phyloP scores from a whole-genome alignment of 768 basidiomycete species.

The Naganishia randhawae region DNA sequence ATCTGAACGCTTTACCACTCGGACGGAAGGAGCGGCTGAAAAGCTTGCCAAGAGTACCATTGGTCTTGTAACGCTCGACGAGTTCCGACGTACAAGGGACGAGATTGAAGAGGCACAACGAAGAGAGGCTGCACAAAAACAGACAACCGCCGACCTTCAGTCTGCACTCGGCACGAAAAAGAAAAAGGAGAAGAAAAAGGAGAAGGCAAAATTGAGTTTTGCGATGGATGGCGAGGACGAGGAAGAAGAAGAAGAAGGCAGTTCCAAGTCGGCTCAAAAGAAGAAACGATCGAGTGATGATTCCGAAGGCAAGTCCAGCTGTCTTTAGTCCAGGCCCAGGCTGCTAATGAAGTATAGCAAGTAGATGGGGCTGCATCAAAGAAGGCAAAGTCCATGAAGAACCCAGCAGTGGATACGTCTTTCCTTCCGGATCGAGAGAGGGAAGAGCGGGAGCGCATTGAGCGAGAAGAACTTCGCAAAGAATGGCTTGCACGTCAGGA shows the following conservation, averaged over 20 bases:
- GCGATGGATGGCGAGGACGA: slow-evolving; percentile 76
- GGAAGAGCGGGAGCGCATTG: slow-evolving; percentile 82
- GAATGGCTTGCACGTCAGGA: slow-evolving; percentile 78
- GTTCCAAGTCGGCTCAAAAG: background rate
- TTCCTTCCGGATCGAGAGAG: slow-evolving; percentile 97
- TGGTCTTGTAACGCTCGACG: slow-evolving; percentile 83
- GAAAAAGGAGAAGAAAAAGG: slow-evolving; percentile 89
- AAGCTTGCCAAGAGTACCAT: slow-evolving; percentile 83
- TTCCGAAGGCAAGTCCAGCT: slow-evolving; percentile 21
- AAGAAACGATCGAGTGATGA: slow-evolving; percentile 36
- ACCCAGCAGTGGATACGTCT: slow-evolving; percentile 93
- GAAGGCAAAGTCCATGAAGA: slow-evolving; percentile 80
- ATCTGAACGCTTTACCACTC: slow-evolving; percentile 81
- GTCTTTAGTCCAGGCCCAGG: background rate
- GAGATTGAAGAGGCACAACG: slow-evolving; percentile 88
- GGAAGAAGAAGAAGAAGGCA: slow-evolving; percentile 41
- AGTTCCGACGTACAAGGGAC: slow-evolving; percentile 82
- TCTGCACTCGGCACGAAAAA: slow-evolving; percentile 54
- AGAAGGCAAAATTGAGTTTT: slow-evolving; percentile 86
- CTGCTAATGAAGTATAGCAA: background rate
- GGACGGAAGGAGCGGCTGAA: slow-evolving; percentile 92
- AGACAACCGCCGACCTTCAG: slow-evolving; percentile 60
- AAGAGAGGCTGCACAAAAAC: slow-evolving; percentile 72
- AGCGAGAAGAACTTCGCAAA: slow-evolving; percentile 80
- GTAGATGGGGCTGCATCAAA: slow-evolving; percentile 53